Evolutionary conservation across 2,329 filamentous ascomycete genomes (phyloP).

Genomic region (Trichothecium sympodiale): DNA sequence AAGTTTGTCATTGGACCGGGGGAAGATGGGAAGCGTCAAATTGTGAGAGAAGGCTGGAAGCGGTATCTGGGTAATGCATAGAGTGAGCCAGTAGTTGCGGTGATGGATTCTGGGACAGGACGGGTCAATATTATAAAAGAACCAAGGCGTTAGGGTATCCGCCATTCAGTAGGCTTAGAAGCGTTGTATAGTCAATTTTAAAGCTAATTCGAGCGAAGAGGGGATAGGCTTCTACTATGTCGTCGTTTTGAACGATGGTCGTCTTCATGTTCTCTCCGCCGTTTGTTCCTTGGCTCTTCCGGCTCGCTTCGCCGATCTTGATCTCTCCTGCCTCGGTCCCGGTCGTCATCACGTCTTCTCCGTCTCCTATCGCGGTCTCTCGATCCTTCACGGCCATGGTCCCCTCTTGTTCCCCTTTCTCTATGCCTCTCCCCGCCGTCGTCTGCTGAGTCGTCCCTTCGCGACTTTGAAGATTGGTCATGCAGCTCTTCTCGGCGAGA

Average conservation of each 20-base stretch:
- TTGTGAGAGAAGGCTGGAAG: constrained; percentile 71
- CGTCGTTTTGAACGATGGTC: constrained; percentile 13
- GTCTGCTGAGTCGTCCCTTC: constrained; percentile 22
- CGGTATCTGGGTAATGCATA: constrained; percentile 48
- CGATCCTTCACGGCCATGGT: constrained; percentile 17
- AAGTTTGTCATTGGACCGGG: constrained; percentile 65
- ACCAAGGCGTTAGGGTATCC: background rate
- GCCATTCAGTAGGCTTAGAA: constrained; percentile 2
- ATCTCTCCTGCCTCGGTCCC: constrained; percentile 9
- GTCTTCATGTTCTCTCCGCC: constrained; percentile 17
- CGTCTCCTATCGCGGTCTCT: constrained; percentile 14
- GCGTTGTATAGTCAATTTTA: constrained; percentile 2
- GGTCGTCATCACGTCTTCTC: constrained; percentile 12
- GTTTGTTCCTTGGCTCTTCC: constrained; percentile 10
- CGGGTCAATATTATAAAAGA: too few relatives aligned
- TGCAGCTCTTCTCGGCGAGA: constrained; percentile 13
- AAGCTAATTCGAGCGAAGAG: constrained; percentile 18
- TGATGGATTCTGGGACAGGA: background rate
- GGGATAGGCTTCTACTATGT: constrained; percentile 33
- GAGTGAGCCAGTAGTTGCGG: constrained; percentile 2
- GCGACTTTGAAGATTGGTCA: background rate
- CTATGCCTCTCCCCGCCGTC: constrained; percentile 12
- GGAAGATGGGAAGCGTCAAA: constrained; percentile 54
- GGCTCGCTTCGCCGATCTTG: constrained; percentile 11
- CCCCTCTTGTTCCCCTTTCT: constrained; percentile 10